Base-by-base conservation (phyloP, 2,329 filamentous ascomycete species). In the Eutypella sp. region DNA sequence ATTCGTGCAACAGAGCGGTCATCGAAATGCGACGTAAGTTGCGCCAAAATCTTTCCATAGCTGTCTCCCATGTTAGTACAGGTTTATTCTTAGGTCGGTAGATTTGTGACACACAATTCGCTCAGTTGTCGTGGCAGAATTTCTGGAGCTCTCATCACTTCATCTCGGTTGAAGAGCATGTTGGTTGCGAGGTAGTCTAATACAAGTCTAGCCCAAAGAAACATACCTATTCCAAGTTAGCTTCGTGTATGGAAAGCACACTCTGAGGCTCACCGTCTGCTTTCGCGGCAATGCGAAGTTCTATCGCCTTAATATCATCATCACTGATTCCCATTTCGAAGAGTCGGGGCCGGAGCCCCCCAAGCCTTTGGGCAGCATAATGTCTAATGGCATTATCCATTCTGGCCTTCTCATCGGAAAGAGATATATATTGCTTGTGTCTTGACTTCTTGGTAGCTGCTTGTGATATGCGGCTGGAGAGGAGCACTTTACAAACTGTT, bases 181-280 rank as follows among this genome's bases (percentile, higher is more conserved):
- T 67, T 65, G 10, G 34, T 56, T 0, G 53, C 33, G 3, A 68
- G 42, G 23, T 63, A 66, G 18, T 67, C 61, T 2, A 68, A 47
- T 0, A 69, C 63, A 2, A 68, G 54, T 3, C 62, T 50, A 23
- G 65, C 65, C 31, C 58, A 69, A 1, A 68, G 48, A 44, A 69
- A 68, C 64, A 69, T 69, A 2, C 64, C 66, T 66, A 4, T 2
- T 4, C 38, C 3, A 31, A 38, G n/a, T n/a, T 27, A 29, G 23
- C 5, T n/a, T 13, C 9, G n/a, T 4, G 22, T 6, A 4, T 16
- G 49, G 51, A 43, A 13, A 29, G 5, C 3, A 37, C 6, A 34
- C 16, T 8, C 20, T 37, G 5, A 19, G 18, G 20, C n/a, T 10
- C 10, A 62, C 62, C 58, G 40, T 61, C 56, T 24, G 59, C 50